Evolutionary conservation across 371 early-diverging fungal genomes (phyloP).

Genomic region (Apophysomyces variabilis): DNA sequence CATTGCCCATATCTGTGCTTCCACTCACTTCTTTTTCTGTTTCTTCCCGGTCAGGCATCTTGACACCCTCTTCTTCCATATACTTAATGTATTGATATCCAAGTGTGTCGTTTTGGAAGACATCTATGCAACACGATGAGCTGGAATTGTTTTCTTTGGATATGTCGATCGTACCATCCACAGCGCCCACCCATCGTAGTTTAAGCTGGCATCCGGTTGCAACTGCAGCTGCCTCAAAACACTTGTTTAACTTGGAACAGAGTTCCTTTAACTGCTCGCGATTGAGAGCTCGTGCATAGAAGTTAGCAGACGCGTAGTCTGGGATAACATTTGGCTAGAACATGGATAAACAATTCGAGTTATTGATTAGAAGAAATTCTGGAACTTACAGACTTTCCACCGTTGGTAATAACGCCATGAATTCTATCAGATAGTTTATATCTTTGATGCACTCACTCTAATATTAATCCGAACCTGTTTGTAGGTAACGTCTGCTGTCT

Average conservation of each 20-base stretch:
- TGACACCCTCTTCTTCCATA: conserved; percentile 50
- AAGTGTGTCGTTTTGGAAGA: conserved; percentile 60
- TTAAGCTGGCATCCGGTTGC: conserved; percentile 71
- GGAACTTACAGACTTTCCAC: conserved; percentile 63
- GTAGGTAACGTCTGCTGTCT: conserved; percentile 72
- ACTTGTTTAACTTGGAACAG: conserved; percentile 40
- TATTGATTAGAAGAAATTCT: not conserved
- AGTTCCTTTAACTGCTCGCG: conserved; percentile 46
- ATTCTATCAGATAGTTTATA: conserved; percentile 36
- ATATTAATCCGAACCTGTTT: conserved; percentile 31
- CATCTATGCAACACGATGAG: conserved; percentile 33
- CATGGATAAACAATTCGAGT: not conserved
- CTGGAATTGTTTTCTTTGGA: not conserved
- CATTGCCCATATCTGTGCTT: conserved; percentile 80
- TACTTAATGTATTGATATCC: conserved; percentile 58
- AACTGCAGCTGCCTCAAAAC: conserved; percentile 63
- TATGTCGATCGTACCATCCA: conserved; percentile 58
- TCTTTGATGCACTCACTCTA: not conserved
- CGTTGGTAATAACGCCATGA: conserved; percentile 76
- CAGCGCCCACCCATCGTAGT: conserved; percentile 83
- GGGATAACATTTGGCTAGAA: conserved; percentile 50
- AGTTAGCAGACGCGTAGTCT: conserved; percentile 51
- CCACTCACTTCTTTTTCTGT: conserved; percentile 50
- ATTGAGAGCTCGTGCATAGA: conserved; percentile 55
- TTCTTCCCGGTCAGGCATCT: conserved; percentile 34